Evolutionary conservation across 768 basidiomycete species (phyloP), one percentile per base, ranked within the genome.

Genomic region (Rhizopogon vinicolor): DNA sequence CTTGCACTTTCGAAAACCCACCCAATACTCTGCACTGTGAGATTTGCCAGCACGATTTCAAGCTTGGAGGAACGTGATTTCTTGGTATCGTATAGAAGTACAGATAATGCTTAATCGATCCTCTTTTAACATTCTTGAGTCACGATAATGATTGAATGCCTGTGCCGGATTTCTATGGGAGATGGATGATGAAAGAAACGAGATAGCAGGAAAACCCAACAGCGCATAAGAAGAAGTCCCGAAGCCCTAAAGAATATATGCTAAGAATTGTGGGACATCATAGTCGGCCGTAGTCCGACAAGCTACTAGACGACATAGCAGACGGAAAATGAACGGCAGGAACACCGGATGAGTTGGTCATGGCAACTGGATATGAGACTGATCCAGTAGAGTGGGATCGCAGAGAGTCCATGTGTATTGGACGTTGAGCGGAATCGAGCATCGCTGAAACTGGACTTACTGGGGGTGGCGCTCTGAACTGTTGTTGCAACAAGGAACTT

Each of bases 1-100:
- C 62, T 8, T 91, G 87, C 69, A 89, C 86, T 8, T 85, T 77
- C 60, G 68, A 70, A 16, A 88, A 89, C 65, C 64, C 73, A 6
- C 46, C 68, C 13, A 78, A 76, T 50, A 75, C 68, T 13, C 41
- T 63, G 42, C 58, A 66, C 40, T 86, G 84, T 65, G 71, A 60
- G 46, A 67, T 82, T 55, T 86, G 84, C 64, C 68, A 74, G 19
- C 64, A 73, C 76, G 68, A 59, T 62, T 53, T 74, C 78, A 56
- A 61, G 58, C 62, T 56, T 25, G 37, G 56, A 57, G 54, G 37
- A 18, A 44, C n/a, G 57, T 59, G 58, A 66, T 41, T 66, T 65
- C 55, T 52, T 66, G 62, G 59, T 68, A 66, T 65, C 61, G 60
- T 59, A 62, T 71, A 71, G 51, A 59, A 59, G 61, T 71, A 68